phyloP scores from a whole-genome alignment of 2,329 filamentous ascomycete species.

The Aschersonia sp. region DNA sequence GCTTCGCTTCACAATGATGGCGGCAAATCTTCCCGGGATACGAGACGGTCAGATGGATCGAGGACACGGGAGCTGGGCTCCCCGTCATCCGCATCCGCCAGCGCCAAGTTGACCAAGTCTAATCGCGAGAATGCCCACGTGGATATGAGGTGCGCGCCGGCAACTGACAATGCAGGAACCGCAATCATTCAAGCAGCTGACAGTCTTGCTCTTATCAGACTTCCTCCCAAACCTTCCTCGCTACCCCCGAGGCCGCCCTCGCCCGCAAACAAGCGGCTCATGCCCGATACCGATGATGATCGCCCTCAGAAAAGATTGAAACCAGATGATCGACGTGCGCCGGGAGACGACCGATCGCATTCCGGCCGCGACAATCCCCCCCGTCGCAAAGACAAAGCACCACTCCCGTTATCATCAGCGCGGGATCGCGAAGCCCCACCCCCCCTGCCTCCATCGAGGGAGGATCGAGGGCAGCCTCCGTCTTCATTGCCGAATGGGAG shows the following conservation, averaged over 20 bases:
- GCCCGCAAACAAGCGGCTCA: slow-evolving; percentile 32
- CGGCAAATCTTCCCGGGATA: slow-evolving; percentile 1
- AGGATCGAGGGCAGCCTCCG: slow-evolving; percentile 10
- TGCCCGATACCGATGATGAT: slow-evolving; percentile 27
- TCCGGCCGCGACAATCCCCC: slow-evolving; percentile 17
- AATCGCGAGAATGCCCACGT: slow-evolving; percentile 1
- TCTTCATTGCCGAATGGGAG: slow-evolving; percentile 22
- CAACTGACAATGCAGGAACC: not conserved
- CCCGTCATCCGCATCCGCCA: not conserved
- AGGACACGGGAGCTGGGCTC: slow-evolving; percentile 4
- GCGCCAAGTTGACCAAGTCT: slow-evolving; percentile 1
- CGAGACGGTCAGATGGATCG: slow-evolving; percentile 5
- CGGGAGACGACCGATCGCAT: slow-evolving; percentile 17
- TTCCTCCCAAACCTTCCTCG: slow-evolving; percentile 22
- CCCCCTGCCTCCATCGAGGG: slow-evolving; percentile 8
- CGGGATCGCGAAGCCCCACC: slow-evolving; percentile 7
- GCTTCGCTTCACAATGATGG: not conserved
- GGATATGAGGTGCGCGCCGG: slow-evolving; percentile 6
- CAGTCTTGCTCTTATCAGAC: slow-evolving; percentile 8
- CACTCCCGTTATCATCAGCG: not conserved
- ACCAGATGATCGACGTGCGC: slow-evolving; percentile 18
- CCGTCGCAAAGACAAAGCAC: slow-evolving; percentile 14
- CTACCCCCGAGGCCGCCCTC: slow-evolving; percentile 22
- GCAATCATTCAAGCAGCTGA: not conserved
- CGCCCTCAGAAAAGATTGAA: slow-evolving; percentile 32